Base-by-base conservation (phyloP, 2,329 filamentous ascomycete genomes). In the Atkinsonella texensis region DNA sequence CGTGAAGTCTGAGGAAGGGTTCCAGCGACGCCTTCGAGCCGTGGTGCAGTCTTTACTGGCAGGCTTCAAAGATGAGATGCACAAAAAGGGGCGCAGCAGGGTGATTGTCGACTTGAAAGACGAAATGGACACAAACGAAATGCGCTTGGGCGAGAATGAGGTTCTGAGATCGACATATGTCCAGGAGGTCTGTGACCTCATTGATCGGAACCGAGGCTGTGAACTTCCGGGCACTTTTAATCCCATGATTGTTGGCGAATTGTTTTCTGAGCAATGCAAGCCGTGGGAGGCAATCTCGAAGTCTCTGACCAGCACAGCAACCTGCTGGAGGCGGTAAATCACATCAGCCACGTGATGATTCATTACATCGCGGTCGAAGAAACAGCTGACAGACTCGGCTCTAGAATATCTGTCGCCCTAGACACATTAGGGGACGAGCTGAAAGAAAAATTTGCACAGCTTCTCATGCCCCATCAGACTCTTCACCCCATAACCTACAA, bases 201-300 rank as follows among this genome's bases (percentile, higher is more conserved):
- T 66, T 38, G 11, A 52, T 7, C 54, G 56, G 1, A 57, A 47
- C 39, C 57, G 60, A 13, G 65, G 65, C 2, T 64, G 73, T 8
- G 83, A 86, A 59, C 63, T 86, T 0, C 77, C 79, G 0, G 79
- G 81, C 0, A 77, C 69, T 0, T 84, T 80, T 62, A 81, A 82
- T 54, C 75, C 81, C 0, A 60, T 79, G 49, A 65, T 85, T 11
- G 71, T 85, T 0, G 67, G 68, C 0, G 74, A 83, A 17, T 62
- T 87, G 0, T 86, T 86, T 58, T 65, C 65, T n/a, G 73, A 82
- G 49, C 80, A 85, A 52, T 79, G 74, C 0, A 49, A 57, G 6
- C 74, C 73, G 0, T 86, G 80, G 83, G 62, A 71, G 46, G 39
- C 52, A 0, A 69, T 79, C 31, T 75, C 73, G 0, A 38, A 46